Conservation (phyloP, 2,329 filamentous ascomycete genomes). For the Aspergillus oerlinghausenensis region DNA sequence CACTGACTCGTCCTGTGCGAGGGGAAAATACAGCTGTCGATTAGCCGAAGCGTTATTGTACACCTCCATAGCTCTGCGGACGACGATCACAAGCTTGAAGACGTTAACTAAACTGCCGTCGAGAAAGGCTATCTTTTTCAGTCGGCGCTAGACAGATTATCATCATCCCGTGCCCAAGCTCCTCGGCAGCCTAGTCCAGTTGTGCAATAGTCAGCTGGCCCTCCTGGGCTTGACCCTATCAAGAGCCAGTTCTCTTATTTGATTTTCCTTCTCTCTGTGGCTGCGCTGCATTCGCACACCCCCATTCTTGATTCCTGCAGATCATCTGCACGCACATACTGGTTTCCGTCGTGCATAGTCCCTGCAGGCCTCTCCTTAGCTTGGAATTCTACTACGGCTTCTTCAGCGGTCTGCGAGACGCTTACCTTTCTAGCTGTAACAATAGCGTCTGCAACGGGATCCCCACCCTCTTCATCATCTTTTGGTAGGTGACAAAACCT, state of each 20-base stretch:
- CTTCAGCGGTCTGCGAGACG: slow-evolving; percentile 10
- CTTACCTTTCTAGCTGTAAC: slow-evolving; percentile 10
- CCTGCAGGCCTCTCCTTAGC: slow-evolving; percentile 34
- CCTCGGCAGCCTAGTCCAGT: slow-evolving; percentile 17
- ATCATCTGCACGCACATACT: slow-evolving; percentile 49
- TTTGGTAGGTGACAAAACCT: slow-evolving; percentile 7
- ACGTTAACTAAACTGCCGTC: slow-evolving; percentile 7
- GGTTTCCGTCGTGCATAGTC: slow-evolving; percentile 39
- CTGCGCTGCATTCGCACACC: slow-evolving; percentile 13
- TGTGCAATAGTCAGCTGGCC: slow-evolving; percentile 33
- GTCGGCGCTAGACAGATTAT: slow-evolving; percentile 7
- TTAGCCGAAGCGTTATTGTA: neutral
- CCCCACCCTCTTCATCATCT: slow-evolving; percentile 10
- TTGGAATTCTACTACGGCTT: slow-evolving; percentile 14
- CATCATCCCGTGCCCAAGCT: slow-evolving; percentile 19
- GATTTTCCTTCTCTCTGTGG: neutral
- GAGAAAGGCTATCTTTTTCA: slow-evolving; percentile 7
- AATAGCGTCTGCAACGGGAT: slow-evolving; percentile 17
- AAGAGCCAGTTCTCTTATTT: slow-evolving; percentile 5
- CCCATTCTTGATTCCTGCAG: slow-evolving; percentile 29
- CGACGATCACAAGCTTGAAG: slow-evolving; percentile 19
- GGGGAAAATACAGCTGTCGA: neutral
- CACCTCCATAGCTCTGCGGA: neutral
- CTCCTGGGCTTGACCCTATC: slow-evolving; percentile 21
- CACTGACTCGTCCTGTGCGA: neutral